These are phyloP conservation scores for Pythium grandisporangium DNA, from an alignment of 352 stramenopile species.

Conservation along the genomic window DNA sequence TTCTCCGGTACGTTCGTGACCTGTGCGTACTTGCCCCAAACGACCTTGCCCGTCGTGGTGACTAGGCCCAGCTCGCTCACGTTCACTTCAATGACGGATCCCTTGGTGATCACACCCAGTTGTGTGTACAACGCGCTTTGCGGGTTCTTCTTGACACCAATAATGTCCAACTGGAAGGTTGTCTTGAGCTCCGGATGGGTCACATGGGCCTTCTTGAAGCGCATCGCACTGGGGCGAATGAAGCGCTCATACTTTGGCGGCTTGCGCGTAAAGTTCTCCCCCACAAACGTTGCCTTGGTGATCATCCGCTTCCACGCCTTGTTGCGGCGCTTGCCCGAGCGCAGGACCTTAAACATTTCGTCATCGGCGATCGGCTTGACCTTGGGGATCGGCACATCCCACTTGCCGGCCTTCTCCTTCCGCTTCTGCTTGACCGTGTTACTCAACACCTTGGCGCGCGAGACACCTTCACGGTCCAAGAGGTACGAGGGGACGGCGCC, in stretches of 20 bases:
- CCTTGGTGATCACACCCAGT: slow-evolving; percentile 99
- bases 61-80: slow-evolving; percentile 99
- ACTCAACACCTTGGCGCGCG: slow-evolving; percentile 97
- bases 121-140: slow-evolving; percentile 95
- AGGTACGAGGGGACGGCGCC: slow-evolving; percentile 98
- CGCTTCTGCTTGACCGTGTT: slow-evolving; percentile 99
- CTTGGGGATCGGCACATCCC: slow-evolving; percentile 99
- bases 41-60: slow-evolving; percentile 98
- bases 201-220: slow-evolving; percentile 99
- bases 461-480: slow-evolving; percentile 98
- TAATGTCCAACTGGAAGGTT: slow-evolving; percentile 99
- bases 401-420: slow-evolving; percentile 99
- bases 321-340: slow-evolving; percentile 95
- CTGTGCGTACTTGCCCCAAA: slow-evolving; percentile 99
- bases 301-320: slow-evolving; percentile 89
- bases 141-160: slow-evolving; percentile 99
- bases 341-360: slow-evolving; percentile 99
- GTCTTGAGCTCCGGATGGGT: slow-evolving; percentile 99
- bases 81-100: slow-evolving; percentile 98
- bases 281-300: slow-evolving; percentile 97
- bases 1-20: slow-evolving; percentile 99
- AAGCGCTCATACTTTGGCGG: slow-evolving; percentile 99
- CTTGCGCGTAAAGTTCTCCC: slow-evolving; percentile 99
- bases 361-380: slow-evolving; percentile 98
- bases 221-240: slow-evolving; percentile 97